Percentiles rank a stretch among this genome's conserved stretches.
phyloP scores from a whole-genome alignment of 2,329 filamentous ascomycete genomes.

The Thielaviopsis punctulata region DNA sequence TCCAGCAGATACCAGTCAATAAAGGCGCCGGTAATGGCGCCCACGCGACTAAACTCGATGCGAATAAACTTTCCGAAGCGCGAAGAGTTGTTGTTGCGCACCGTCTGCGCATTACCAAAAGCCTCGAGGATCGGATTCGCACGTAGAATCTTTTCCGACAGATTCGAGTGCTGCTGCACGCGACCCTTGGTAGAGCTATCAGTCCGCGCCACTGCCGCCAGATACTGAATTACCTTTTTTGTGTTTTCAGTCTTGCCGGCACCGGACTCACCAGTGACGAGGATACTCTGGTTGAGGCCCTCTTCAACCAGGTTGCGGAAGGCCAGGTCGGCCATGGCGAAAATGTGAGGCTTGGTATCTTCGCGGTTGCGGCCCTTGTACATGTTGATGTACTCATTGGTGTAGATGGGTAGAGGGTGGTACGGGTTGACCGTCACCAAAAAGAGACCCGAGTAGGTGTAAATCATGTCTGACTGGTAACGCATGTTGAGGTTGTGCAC shows the following conservation, averaged over 20 bases:
- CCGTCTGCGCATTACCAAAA: constrained; percentile 95
- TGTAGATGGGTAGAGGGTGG: constrained; percentile 85
- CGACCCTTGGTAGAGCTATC: constrained; percentile 52
- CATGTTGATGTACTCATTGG: constrained; percentile 94
- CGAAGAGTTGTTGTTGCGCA: constrained; percentile 96
- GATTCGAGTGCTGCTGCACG: constrained; percentile 55
- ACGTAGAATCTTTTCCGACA: constrained; percentile 89
- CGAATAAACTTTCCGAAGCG: constrained; percentile 97
- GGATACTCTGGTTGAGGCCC: constrained; percentile 87
- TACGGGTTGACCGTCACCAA: constrained; percentile 96
- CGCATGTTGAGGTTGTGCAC: constrained; percentile 92
- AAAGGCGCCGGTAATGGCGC: constrained; percentile 85
- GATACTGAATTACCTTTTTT: constrained; percentile 97
- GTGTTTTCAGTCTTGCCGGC: constrained; percentile 98
- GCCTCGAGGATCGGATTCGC: constrained; percentile 96
- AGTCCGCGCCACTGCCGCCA: constrained; percentile 79
- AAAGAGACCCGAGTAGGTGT: constrained; percentile 94
- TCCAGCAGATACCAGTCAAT: constrained; percentile 98
- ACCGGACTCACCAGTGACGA: constrained; percentile 94
- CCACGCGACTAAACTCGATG: constrained; percentile 78
- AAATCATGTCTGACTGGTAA: constrained; percentile 92
- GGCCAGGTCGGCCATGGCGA: constrained; percentile 90
- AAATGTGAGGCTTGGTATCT: constrained; percentile 93
- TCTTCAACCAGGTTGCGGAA: constrained; percentile 93
- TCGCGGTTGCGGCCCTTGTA: constrained; percentile 84